Conservation (phyloP, 1,284 basidiomycete species). For the Butyriboletus appendiculatus region DNA sequence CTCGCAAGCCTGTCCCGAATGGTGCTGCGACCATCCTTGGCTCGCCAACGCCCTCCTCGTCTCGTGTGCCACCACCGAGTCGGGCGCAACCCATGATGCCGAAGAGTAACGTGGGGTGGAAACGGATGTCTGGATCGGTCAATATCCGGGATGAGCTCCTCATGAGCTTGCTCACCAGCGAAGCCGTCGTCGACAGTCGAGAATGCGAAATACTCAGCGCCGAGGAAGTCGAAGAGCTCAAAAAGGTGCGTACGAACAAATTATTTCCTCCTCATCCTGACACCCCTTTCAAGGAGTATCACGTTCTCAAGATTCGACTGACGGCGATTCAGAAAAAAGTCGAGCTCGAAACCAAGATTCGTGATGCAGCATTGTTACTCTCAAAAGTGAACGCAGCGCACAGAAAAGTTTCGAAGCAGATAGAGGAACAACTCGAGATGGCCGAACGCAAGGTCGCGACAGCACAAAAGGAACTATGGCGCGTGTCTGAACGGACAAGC, state of each 20-base stretch:
- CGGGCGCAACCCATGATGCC: constrained; percentile 33
- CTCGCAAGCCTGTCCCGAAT: constrained; percentile 31
- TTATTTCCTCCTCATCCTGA: constrained; percentile 1
- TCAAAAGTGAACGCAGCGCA: constrained; percentile 64
- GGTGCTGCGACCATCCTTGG: constrained; percentile 4
- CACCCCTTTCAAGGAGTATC: constrained; percentile 56
- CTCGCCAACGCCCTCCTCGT: constrained; percentile 47
- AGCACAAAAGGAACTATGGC: constrained; percentile 70
- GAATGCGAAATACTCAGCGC: constrained; percentile 73
- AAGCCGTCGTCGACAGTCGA: constrained; percentile 83
- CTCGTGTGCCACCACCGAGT: constrained; percentile 31
- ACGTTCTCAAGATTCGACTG: constrained; percentile 61
- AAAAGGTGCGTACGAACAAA: constrained; percentile 61
- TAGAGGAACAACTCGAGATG: constrained; percentile 67
- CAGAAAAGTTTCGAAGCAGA: constrained; percentile 62
- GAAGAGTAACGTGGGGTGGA: constrained; percentile 37
- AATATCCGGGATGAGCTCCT: constrained; percentile 76
- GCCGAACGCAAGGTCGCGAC: constrained; percentile 67
- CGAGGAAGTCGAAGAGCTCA: constrained; percentile 90
- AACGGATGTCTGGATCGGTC: constrained; percentile 44
- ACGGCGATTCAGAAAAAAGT: constrained; percentile 69
- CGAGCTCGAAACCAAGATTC: constrained; percentile 75
- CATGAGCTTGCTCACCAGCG: constrained; percentile 81
- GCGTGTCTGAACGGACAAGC: constrained; percentile 58
- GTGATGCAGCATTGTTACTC: constrained; percentile 73